Evolutionary conservation across 306 rosid species (phyloP), one percentile per base, ranked within the genome.

Genomic region (Fragaria ananassa): DNA sequence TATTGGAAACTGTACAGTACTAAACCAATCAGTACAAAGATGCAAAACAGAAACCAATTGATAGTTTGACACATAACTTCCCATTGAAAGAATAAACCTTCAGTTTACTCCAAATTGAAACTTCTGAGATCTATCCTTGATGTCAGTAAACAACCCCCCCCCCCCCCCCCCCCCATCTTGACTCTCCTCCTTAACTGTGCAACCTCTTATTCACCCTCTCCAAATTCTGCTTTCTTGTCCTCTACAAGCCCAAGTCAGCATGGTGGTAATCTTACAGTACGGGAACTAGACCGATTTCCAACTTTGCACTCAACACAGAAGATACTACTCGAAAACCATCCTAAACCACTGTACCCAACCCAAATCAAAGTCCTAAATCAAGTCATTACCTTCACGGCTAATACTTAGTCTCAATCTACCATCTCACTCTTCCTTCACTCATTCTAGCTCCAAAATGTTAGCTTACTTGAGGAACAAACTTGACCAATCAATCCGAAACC

Each of bases 361-460:
- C 19, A 44, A 44, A 46, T 13, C 9, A 69, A 23, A 68, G 14
- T 68, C 72, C 6, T 13, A 23, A 41, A 44, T 14, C 39, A 68
- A 21, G 56, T 46, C 29, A 50, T 1, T 5, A 4, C 56, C 31
- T 69, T 31, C 50, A 27, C 15, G 15, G 15, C n/a, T 69, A 46
- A 25, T 17, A 10, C 27, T 70, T 19, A 37, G 57, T 54, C 57
- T 2, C 61, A 72, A 39, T 37, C 13, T 15, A 57, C 62, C 23
- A n/a, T 56, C 25, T 29, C 29, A 44, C 12, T 29, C 44, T 63
- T 17, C n/a, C n/a, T 29, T 74, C 62, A 61, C 61, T 45, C 46
- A 21, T 7, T 46, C 15, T 61, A 74, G 57, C 70, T 47, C 68
- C 70, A 60, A 60, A 50, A 44, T 60, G 31, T 37, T 58, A 25